Percentiles rank a stretch among this genome's conserved stretches.
These are phyloP conservation scores for Wickerhamiella domercqiae DNA, from an alignment of 805 yeast species.

Conservation along the genomic window DNA sequence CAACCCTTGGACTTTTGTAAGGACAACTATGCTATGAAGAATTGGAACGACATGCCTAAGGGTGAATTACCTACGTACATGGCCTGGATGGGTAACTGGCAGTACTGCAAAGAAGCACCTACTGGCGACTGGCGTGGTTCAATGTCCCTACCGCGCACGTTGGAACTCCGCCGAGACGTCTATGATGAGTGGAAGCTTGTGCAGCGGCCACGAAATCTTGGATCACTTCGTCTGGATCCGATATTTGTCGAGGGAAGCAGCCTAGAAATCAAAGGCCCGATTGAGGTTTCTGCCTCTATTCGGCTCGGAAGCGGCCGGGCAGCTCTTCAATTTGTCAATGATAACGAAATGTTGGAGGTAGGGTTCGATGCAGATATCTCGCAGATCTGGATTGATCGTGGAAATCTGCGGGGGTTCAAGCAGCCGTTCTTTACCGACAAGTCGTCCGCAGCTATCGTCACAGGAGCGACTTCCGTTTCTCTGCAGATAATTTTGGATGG, in stretches of 20 bases:
- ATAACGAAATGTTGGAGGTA: constrained; percentile 6
- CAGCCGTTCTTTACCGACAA: constrained; percentile 13
- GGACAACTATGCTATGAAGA: constrained; percentile 29
- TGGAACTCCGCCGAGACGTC: constrained; percentile 6
- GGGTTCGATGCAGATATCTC: constrained; percentile 8
- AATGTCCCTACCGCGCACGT: constrained; percentile 20
- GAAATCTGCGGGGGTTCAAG: constrained; percentile 6
- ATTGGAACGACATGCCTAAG: constrained; percentile 21
- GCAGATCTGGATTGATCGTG: constrained; percentile 14
- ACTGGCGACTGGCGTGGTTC: constrained; percentile 26
- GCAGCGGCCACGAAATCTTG: constrained; percentile 9
- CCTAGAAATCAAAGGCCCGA: not conserved
- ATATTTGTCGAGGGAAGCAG: not conserved
- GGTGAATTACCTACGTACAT: constrained; percentile 22
- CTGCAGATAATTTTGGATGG: constrained; percentile 11
- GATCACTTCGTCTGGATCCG: not conserved
- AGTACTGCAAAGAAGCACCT: constrained; percentile 27
- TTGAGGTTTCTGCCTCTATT: not conserved
- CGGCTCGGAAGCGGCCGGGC: constrained; percentile 4
- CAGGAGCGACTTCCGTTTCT: constrained; percentile 1
- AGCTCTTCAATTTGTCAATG: constrained; percentile 4
- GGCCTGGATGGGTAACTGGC: constrained; percentile 34
- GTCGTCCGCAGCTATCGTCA: constrained; percentile 8
- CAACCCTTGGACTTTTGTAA: constrained; percentile 26
- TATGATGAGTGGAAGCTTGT: constrained; percentile 3